phyloP scores from a whole-genome alignment of 2,329 filamentous ascomycete species.

The Emmonsia crescens region DNA sequence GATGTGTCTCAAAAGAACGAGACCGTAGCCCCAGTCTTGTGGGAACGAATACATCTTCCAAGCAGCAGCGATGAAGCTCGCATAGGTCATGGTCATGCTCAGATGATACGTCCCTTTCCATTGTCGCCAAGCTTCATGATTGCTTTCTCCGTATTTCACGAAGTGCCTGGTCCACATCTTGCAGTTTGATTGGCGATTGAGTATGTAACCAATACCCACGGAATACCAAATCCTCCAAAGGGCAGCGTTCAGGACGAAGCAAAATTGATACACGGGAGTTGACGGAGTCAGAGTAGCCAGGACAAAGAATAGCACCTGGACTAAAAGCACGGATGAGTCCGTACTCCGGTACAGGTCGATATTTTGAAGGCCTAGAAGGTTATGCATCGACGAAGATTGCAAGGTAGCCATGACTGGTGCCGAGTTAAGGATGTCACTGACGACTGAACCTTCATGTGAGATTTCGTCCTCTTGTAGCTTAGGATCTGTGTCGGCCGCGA shows the following conservation, averaged over 20 bases:
- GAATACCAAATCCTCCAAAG: constrained; percentile 88
- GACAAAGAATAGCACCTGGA: constrained; percentile 63
- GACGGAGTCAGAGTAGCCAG: constrained; percentile 67
- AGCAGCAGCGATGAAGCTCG: constrained; percentile 77
- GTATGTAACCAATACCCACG: constrained; percentile 71
- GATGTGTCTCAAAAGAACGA: constrained; percentile 76
- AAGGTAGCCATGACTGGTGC: constrained; percentile 34
- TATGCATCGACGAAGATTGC: constrained; percentile 62
- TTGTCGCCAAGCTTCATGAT: constrained; percentile 87
- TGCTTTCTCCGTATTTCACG: constrained; percentile 86
- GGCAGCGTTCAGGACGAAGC: constrained; percentile 73
- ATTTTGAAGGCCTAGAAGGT: constrained; percentile 71
- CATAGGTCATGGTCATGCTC: constrained; percentile 80
- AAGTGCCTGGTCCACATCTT: constrained; percentile 98
- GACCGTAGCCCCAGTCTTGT: constrained; percentile 74
- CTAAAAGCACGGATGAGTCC: constrained; percentile 67
- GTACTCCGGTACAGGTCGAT: constrained; percentile 80
- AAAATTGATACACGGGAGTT: constrained; percentile 60
- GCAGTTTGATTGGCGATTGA: constrained; percentile 74
- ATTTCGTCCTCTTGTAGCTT: constrained; percentile 20
- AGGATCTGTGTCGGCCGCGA: constrained; percentile 21
- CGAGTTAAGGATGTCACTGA: constrained; percentile 28
- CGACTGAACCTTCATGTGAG: constrained; percentile 22
- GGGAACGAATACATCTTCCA: constrained; percentile 97
- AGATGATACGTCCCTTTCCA: constrained; percentile 96